Evolutionary conservation across 1,139 yeast genomes (phyloP).

Genomic region (Blastobotrys ciferrii): DNA sequence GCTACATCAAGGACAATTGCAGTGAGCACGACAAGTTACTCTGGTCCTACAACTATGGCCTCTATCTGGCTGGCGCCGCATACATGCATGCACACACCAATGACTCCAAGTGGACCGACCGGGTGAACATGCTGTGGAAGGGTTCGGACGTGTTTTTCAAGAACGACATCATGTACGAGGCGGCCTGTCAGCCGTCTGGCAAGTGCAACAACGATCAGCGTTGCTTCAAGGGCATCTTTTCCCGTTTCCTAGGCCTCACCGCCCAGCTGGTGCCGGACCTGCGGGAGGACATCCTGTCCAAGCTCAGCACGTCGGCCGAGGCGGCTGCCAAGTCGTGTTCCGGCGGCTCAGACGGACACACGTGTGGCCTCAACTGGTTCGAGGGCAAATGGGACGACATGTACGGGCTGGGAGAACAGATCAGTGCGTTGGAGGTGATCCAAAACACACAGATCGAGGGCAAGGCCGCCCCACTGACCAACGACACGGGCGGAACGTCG

Average conservation of each 20-base stretch:
- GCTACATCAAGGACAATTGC: slow-evolving; percentile 59
- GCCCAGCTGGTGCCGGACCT: slow-evolving; percentile 70
- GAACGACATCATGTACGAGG: slow-evolving; percentile 66
- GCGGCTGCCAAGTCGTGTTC: slow-evolving; percentile 82
- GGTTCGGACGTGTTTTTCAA: slow-evolving; percentile 65
- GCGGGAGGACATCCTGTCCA: slow-evolving; percentile 48
- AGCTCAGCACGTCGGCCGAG: slow-evolving; percentile 60
- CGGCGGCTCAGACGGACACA: slow-evolving; percentile 86
- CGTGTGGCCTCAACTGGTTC: slow-evolving; percentile 87
- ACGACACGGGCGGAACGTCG: slow-evolving; percentile 52
- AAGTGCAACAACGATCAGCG: slow-evolving; percentile 85
- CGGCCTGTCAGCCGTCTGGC: slow-evolving; percentile 67
- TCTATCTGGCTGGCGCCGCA: slow-evolving; percentile 78
- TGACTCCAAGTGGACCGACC: slow-evolving; percentile 63
- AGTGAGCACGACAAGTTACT: slow-evolving; percentile 53
- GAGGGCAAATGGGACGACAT: slow-evolving; percentile 66
- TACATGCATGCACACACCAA: slow-evolving; percentile 73
- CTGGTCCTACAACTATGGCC: slow-evolving; percentile 89
- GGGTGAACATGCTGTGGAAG: slow-evolving; percentile 39
- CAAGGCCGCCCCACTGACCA: slow-evolving; percentile 44
- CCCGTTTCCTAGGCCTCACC: slow-evolving; percentile 74
- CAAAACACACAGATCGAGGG: slow-evolving; percentile 46
- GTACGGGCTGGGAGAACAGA: slow-evolving; percentile 91
- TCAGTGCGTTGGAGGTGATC: slow-evolving; percentile 78
- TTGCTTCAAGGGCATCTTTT: slow-evolving; percentile 78